Evolutionary conservation across 2,329 filamentous ascomycete species (phyloP), one percentile per base, ranked within the genome.

Genomic region (Mollisia scopiformis): DNA sequence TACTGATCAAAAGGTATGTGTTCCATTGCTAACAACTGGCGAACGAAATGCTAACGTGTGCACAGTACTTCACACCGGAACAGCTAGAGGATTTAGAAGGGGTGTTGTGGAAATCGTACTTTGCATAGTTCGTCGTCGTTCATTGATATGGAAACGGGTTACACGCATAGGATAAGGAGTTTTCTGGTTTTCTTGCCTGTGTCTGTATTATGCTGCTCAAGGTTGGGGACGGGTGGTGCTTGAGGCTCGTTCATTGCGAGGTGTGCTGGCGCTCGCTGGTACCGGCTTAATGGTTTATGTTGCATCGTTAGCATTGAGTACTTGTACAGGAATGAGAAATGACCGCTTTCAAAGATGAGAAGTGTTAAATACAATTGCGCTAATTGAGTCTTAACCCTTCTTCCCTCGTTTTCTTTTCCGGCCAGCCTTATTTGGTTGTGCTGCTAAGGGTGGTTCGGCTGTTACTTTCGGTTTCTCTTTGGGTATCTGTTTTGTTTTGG

Each of bases 91-190:
- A 98, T 73, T 77, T 99, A 61, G 93, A 97, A 71, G 95, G 95
- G 55, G 96, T 99, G 51, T 80, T 99, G 55, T 99, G 95, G 95
- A 99, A 99, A 88, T 98, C 94, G 76, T 99, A 99, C 75, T 99
- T 99, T 80, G 96, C 73, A 39, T 75, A 69, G 43, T 39, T n/a
- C 37, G n/a, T n/a, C 16, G 13, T 43, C 39, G 23, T 43, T 47
- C 43, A 47, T 43, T 43, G 21, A 47, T 23, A 47, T 27, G 43
- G 43, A n/a, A 47, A 27, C 43, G 43, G 43, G 3, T 43, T 43
- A 47, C 21, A 47, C 25, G 43, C 43, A 47, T 47, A 23, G 43
- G 43, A 47, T 19, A 3, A 16, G 25, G 43, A 28, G 43, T 47
- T 25, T 28, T 47, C 25, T 21, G 28, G 43, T 23, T 47, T 23